Evolutionary conservation across 768 basidiomycete genomes (phyloP).

Genomic region (Suillus americanus): DNA sequence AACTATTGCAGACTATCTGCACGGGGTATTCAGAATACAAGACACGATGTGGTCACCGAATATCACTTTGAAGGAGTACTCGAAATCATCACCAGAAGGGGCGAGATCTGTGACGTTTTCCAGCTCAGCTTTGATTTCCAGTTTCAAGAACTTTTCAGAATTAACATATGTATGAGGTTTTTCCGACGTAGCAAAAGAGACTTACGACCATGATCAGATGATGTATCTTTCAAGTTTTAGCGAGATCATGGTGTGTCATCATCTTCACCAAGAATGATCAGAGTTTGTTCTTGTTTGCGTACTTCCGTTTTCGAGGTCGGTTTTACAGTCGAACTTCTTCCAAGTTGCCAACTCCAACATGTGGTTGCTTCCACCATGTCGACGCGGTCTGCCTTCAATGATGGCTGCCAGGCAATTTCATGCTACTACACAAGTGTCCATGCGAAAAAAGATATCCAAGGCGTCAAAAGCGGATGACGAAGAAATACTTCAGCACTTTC

Average conservation of each 20-base stretch:
- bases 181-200: conserved; percentile 10
- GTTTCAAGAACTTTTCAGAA: conserved; percentile 46
- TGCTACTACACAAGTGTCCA: conserved; percentile 19
- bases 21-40: conserved; percentile 4
- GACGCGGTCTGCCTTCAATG: conserved; percentile 9
- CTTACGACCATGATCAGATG: conserved; percentile 53
- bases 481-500: conserved; percentile 37
- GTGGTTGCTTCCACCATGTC: conserved; percentile 21
- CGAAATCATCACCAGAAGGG: conserved; percentile 68
- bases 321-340: background rate
- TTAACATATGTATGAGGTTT: conserved; percentile 3
- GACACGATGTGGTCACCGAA: background rate
- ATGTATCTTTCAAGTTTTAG: background rate
- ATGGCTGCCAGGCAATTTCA: conserved; percentile 23
- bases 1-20: conserved; percentile 78
- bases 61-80: conserved; percentile 75
- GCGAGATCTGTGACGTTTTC: conserved; percentile 73
- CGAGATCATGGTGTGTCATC: background rate
- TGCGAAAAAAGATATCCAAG: conserved; percentile 19
- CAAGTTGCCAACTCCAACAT: conserved; percentile 15
- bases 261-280: background rate
- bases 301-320: background rate
- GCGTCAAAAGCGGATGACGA: conserved; percentile 41
- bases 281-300: conserved; percentile 28
- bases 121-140: conserved; percentile 77